Evolutionary conservation across 257 asterid genomes (phyloP).

Genomic region (Hygrophila difformis): DNA sequence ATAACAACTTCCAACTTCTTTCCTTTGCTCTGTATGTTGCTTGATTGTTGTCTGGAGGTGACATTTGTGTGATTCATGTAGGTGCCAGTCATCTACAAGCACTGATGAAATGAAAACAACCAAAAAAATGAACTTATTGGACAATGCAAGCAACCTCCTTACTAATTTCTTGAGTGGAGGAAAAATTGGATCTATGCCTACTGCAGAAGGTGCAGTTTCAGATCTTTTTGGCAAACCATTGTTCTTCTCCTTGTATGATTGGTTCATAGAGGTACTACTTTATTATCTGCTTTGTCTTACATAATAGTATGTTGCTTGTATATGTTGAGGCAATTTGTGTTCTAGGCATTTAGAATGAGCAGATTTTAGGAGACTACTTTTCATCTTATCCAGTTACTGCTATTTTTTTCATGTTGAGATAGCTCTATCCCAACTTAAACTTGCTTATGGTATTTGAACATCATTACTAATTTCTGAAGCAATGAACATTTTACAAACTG

Average conservation of each 20-base stretch:
- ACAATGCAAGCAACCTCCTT: slow-evolving; percentile 90
- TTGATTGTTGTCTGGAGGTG: slow-evolving; percentile 7
- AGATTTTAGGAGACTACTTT: background rate
- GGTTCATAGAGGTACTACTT: slow-evolving; percentile 76
- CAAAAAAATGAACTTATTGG: slow-evolving; percentile 46
- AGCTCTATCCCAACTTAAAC: background rate
- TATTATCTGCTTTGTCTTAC: slow-evolving; percentile 4
- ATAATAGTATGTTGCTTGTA: background rate
- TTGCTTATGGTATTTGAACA: background rate
- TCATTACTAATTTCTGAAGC: background rate
- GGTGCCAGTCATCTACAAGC: slow-evolving; percentile 61
- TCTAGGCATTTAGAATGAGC: background rate
- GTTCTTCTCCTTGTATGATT: slow-evolving; percentile 80
- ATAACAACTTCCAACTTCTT: no score
- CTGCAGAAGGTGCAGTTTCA: slow-evolving; percentile 92
- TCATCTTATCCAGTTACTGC: slow-evolving; percentile 2
- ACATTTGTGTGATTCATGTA: slow-evolving; percentile 22
- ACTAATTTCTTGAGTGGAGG: slow-evolving; percentile 88
- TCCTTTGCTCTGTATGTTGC: no score
- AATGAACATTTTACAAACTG: background rate
- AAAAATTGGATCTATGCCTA: slow-evolving; percentile 73
- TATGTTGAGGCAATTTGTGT: background rate
- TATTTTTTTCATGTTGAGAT: background rate
- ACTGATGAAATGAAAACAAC: slow-evolving; percentile 56
- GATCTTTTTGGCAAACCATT: slow-evolving; percentile 88